Evolutionary conservation across 2,329 filamentous ascomycete species (phyloP).

Genomic region (Ploettnerulaceae sp.): DNA sequence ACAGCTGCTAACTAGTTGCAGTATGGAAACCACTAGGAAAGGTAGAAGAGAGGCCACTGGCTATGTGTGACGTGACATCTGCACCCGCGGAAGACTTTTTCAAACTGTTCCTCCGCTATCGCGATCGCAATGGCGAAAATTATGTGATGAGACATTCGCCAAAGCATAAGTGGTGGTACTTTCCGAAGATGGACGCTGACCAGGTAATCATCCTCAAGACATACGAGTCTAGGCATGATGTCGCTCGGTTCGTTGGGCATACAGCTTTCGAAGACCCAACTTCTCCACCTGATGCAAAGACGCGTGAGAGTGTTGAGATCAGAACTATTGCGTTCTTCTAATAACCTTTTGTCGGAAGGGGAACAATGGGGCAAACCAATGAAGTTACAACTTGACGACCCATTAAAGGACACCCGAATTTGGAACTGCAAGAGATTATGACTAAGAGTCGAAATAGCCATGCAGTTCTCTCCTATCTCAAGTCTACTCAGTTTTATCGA

Average conservation of each 20-base stretch:
- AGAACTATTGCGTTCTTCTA: slow-evolving; percentile 19
- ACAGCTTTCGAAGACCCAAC: slow-evolving; percentile 18
- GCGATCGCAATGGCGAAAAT: slow-evolving; percentile 18
- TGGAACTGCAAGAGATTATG: no score
- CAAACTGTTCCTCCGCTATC: slow-evolving; percentile 17
- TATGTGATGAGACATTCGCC: slow-evolving; percentile 17
- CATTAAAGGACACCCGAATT: no score
- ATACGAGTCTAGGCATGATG: slow-evolving; percentile 15
- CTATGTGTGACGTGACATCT: slow-evolving; percentile 19
- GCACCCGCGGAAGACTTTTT: slow-evolving; percentile 15
- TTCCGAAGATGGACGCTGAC: slow-evolving; percentile 16
- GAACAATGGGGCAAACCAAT: no score
- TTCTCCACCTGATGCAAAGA: slow-evolving; percentile 11
- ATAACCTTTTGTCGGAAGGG: not conserved
- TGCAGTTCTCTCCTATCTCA: no score
- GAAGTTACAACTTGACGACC: no score
- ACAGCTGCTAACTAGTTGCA: not conserved
- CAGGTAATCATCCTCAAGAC: slow-evolving; percentile 19
- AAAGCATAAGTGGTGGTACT: slow-evolving; percentile 17
- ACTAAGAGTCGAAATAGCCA: no score
- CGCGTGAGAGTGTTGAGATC: slow-evolving; percentile 20
- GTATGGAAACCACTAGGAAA: slow-evolving; percentile 16
- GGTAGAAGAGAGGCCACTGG: slow-evolving; percentile 14
- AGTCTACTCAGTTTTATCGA: no score
- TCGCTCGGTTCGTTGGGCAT: slow-evolving; percentile 17